Base-by-base conservation (phyloP, 2,329 filamentous ascomycete genomes). In the Ceratocystis ficicola region DNA sequence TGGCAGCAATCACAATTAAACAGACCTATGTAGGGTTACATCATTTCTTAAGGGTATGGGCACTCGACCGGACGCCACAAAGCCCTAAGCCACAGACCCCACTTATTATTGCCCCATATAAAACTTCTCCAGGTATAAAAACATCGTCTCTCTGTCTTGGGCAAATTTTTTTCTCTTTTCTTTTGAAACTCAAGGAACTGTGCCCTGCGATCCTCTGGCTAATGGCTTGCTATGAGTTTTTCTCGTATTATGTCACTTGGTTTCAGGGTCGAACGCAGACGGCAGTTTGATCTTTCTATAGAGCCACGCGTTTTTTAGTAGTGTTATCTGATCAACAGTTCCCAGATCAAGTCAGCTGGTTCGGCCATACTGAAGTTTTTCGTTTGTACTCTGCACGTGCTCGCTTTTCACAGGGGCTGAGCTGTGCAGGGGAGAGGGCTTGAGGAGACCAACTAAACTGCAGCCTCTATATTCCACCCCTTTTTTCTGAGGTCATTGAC, bases 251-350 rank as follows among this genome's bases (percentile, higher is more conserved):
- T 41, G 36, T 41, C 36, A 15, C 36, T 41, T 64, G 25, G 61
- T 62, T 67, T 67, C 65, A 67, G 66, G 63, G 89, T 93, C 77
- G 89, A 92, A 81, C 83, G 77, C 83, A 88, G 84, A 36, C 74
- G 81, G 85, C 89, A 93, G 86, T 84, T 93, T 88, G 88, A 89
- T 90, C 85, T 83, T 68, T 66, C 74, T 76, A 90, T 86, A 88
- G 88, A 91, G 86, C 86, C 87, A 89, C 86, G 25, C 48, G 10
- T 83, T 76, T 74, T 74, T 73, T 77, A 71, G 86, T 90, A 88
- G 84, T 91, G 87, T 88, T 82, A 86, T 92, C 88, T 87, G 85
- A 89, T 91, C 88, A 90, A 95, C 91, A 94, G 89, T 86, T 94
- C 87, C 89, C 76, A 95, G 87, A 96, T 50, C 12, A 59, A 59